phyloP scores from a whole-genome alignment of 768 basidiomycete species.

The Panus rudis region DNA sequence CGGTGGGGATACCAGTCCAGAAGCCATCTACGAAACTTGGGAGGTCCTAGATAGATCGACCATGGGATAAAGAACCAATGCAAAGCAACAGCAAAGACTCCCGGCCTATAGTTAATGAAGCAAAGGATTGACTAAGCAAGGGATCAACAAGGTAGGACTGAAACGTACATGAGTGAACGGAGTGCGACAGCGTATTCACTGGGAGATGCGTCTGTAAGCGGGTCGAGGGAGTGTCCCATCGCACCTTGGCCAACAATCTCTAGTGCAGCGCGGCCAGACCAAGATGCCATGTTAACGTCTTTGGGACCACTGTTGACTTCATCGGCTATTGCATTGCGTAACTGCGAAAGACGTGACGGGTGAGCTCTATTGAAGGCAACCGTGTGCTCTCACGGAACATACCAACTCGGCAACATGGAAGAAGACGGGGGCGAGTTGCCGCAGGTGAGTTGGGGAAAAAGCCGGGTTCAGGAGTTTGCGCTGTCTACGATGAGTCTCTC shows the following conservation, averaged over 20 bases:
- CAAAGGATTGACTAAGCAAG: neutral
- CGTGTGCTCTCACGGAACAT: neutral
- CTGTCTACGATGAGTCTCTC: constrained; percentile 1
- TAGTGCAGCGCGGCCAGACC: constrained; percentile 21
- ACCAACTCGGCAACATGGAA: constrained; percentile 2
- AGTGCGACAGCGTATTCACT: constrained; percentile 19
- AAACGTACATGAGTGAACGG: constrained; percentile 12
- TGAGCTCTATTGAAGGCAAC: neutral
- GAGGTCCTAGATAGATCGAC: neutral
- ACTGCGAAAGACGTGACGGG: constrained; percentile 6
- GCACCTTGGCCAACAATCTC: constrained; percentile 21
- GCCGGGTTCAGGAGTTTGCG: constrained; percentile 4
- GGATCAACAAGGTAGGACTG: neutral
- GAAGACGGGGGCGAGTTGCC: constrained; percentile 4
- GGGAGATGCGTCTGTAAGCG: constrained; percentile 10
- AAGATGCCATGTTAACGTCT: constrained; percentile 17
- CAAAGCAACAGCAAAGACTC: neutral
- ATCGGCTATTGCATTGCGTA: constrained; percentile 12
- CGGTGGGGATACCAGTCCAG: neutral
- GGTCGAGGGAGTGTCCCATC: constrained; percentile 21
- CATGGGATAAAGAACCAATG: constrained; percentile 1
- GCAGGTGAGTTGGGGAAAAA: neutral
- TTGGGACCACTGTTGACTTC: constrained; percentile 2
- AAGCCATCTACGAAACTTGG: neutral
- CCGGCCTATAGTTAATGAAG: constrained; percentile 2